These are phyloP conservation scores for Daldinia vernicosa DNA, from an alignment of 495 filamentous ascomycete genomes.

Conservation along the genomic window DNA sequence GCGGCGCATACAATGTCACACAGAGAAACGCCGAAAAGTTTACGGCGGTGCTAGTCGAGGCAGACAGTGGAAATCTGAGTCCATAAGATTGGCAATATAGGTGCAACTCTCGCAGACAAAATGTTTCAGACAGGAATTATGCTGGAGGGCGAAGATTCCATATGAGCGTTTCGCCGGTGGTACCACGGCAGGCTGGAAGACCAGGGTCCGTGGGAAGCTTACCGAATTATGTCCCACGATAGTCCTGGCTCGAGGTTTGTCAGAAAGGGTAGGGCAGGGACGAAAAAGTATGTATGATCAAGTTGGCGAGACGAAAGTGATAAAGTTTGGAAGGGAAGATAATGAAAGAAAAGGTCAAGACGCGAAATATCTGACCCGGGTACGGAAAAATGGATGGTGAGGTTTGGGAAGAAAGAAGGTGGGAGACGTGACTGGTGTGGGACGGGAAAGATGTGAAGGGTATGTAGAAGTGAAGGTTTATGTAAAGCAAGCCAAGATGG, in stretches of 20 bases:
- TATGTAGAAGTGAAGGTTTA: constrained; percentile 46
- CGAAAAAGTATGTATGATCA: constrained; percentile 19
- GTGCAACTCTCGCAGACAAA: constrained; percentile 41
- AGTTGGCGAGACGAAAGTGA: constrained; percentile 4
- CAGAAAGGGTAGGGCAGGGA: constrained; percentile 20
- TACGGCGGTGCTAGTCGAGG: constrained; percentile 41
- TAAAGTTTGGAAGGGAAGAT: constrained; percentile 7
- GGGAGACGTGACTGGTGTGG: constrained; percentile 48
- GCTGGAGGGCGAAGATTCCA: constrained; percentile 30
- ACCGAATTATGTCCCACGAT: constrained; percentile 44
- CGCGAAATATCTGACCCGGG: constrained; percentile 13
- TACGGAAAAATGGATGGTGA: constrained; percentile 23
- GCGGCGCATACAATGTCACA: constrained; percentile 49
- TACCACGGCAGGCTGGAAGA: constrained; percentile 38
- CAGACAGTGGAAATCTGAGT: constrained; percentile 36
- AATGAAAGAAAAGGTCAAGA: constrained; percentile 20
- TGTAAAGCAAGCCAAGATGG: constrained; percentile 45
- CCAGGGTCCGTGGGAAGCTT: constrained; percentile 40
- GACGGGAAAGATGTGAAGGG: constrained; percentile 43
- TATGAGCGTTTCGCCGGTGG: constrained; percentile 45
- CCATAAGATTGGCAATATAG: constrained; percentile 43
- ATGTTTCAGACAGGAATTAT: constrained; percentile 39
- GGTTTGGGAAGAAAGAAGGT: constrained; percentile 39
- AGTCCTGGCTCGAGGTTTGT: constrained; percentile 22
- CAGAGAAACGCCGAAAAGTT: constrained; percentile 45